phyloP scores from a whole-genome alignment of 768 basidiomycete genomes.

The Saitozyma podzolica region DNA sequence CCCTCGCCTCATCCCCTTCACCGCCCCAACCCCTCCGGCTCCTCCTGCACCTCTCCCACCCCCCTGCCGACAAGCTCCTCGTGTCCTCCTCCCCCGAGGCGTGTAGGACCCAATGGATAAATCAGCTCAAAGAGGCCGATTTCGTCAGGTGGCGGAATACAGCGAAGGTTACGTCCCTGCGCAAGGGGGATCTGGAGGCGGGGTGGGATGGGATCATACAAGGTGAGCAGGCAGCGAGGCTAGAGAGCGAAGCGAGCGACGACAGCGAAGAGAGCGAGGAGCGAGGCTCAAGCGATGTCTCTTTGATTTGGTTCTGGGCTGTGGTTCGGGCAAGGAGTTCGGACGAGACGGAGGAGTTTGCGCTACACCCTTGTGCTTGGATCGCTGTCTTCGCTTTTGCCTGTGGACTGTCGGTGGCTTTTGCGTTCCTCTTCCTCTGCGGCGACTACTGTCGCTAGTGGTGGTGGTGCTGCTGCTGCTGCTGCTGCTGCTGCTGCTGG shows the following conservation, averaged over 20 bases:
- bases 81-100: constrained; percentile 76
- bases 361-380: neutral
- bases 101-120: constrained; percentile 93
- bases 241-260: no score
- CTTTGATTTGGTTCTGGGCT: no score
- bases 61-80: constrained; percentile 81
- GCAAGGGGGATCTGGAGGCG: constrained; percentile 90
- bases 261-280: no score
- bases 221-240: constrained; percentile 61
- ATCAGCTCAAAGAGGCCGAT: constrained; percentile 93
- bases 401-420: neutral
- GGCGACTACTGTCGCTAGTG: no score
- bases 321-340: no score
- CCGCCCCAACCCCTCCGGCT: constrained; percentile 61
- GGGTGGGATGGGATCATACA: constrained; percentile 96
- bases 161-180: constrained; percentile 83
- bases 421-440: no score
- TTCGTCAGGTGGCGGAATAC: constrained; percentile 97
- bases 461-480: no score
- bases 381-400: neutral
- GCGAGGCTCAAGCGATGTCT: no score
- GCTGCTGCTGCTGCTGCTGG: no score
- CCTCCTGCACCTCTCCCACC: constrained; percentile 80
- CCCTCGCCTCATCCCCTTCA: constrained; percentile 61
- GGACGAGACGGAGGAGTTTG: no score